Percentiles rank a stretch among this genome's conserved stretches.
Conservation (phyloP, 1,139 yeast genomes). For the Kazachstania sp. region DNA sequence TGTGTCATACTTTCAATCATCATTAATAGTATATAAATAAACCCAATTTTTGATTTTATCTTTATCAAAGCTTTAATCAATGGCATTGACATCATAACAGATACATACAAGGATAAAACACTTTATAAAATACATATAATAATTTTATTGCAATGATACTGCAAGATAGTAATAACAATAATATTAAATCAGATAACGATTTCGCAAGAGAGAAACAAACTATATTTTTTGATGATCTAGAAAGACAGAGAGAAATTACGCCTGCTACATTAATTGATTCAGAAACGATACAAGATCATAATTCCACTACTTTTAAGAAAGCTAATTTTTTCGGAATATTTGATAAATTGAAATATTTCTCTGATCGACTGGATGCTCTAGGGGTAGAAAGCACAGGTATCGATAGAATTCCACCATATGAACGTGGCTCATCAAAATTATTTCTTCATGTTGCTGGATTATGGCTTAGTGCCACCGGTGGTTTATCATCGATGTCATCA, state of each 20-base stretch:
- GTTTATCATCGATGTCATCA: slow-evolving; percentile 76
- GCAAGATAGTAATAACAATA: not conserved
- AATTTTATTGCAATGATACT: not conserved
- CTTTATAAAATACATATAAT: no score
- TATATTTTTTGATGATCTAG: not conserved
- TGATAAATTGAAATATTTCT: slow-evolving; percentile 7
- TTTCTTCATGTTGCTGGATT: slow-evolving; percentile 58
- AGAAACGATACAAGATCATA: not conserved
- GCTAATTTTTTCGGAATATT: not conserved
- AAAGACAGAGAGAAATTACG: not conserved
- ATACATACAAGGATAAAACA: no score
- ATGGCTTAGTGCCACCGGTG: slow-evolving; percentile 82
- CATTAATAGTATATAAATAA: no score
- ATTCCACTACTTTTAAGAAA: not conserved
- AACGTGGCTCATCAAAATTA: slow-evolving; percentile 50
- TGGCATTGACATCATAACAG: no score
- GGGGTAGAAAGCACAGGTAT: slow-evolving; percentile 79
- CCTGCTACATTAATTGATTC: not conserved
- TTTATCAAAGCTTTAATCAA: no score
- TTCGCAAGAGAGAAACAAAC: not conserved
- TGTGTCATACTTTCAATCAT: not conserved
- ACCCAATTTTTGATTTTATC: no score
- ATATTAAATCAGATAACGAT: not conserved
- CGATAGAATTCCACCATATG: slow-evolving; percentile 64
- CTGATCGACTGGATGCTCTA: slow-evolving; percentile 37